Base-by-base conservation (phyloP, 805 yeast species). In the Saccharomyces cerevisiae region DNA sequence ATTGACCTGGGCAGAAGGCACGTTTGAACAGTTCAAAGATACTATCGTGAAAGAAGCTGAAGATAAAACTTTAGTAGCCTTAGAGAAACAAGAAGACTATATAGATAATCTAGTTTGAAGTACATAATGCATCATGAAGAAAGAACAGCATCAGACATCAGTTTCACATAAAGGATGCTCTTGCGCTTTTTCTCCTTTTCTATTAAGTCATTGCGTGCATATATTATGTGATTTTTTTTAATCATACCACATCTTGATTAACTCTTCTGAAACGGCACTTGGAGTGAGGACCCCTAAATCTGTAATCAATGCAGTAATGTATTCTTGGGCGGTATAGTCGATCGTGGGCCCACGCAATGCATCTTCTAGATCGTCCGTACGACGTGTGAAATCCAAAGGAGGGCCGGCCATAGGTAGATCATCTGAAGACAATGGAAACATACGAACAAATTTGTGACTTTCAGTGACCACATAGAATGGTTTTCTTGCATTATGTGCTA, bases 241-340 rank as follows among this genome's bases (percentile, higher is more conserved):
- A 70, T 91, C 97, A 65, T 90, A 91, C 97, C 97, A 94, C 83
- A 94, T 89, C 73, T 94, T 94, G 69, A 94, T 94, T 70, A 94
- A 79, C 73, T 94, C 99, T 70, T 94, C 99, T n/a, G 96, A 86
- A 22, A 94, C 99, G 0, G 98, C 98, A 56, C 96, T 86, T 11
- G 99, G 97, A 6, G 99, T 94, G 61, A 94, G 77, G 1, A 94
- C 97, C 17, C 99, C 99, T 59, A 94, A 76, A 69, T 94, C 99
- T 2, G 99, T 92, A 56, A 94, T 89, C 60, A 94, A 78, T 2
- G 98, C 98, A 2, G 99, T 94, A 52, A 94, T 87, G 65, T 85
- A 89, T 62, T 91, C 92, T 71, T 94, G 97, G 11, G 97, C 96
- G 0, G 99, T 94, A 73, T 90, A 95, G 70, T 94, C 99, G 50